These are phyloP conservation scores for Solanum lycopersicoides DNA, from an alignment of 257 asterid species.

Conservation along the genomic window DNA sequence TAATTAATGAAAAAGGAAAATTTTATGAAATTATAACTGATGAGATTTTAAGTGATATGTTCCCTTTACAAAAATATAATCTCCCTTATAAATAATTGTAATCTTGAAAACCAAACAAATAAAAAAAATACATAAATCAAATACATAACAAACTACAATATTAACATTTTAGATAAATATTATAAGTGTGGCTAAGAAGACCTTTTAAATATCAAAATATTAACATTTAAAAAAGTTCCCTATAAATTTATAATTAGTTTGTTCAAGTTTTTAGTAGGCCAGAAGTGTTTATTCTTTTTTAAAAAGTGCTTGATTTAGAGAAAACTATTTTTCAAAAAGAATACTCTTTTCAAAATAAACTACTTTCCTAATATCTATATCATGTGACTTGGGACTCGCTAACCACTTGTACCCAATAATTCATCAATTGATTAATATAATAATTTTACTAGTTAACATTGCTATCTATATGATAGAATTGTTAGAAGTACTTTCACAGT, in stretches of 20 bases:
- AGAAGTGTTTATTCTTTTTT: background rate
- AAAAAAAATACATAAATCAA: too few species aligned
- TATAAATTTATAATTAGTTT: background rate
- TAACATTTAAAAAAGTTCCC: accelerated
- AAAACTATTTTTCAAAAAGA: background rate
- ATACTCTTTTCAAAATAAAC: background rate
- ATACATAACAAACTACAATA: too few species aligned
- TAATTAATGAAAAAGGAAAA: too few species aligned
- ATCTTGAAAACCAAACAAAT: too few species aligned
- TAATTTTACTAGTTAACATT: background rate
- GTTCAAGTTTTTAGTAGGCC: background rate
- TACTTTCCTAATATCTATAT: background rate
- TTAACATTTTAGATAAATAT: too few species aligned
- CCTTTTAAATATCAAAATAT: too few species aligned
- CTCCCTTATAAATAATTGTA: too few species aligned
- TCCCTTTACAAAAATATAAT: accelerated
- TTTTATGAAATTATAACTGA: too few species aligned
- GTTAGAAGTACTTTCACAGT: background rate
- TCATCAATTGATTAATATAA: background rate
- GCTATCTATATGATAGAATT: background rate
- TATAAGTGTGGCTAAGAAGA: accelerated
- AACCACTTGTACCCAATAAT: background rate
- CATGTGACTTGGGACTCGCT: background rate
- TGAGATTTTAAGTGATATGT: too few species aligned
- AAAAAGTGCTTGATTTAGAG: too few species aligned